phyloP scores from a whole-genome alignment of 2,329 filamentous ascomycete species.

The Aureobasidium sp. region DNA sequence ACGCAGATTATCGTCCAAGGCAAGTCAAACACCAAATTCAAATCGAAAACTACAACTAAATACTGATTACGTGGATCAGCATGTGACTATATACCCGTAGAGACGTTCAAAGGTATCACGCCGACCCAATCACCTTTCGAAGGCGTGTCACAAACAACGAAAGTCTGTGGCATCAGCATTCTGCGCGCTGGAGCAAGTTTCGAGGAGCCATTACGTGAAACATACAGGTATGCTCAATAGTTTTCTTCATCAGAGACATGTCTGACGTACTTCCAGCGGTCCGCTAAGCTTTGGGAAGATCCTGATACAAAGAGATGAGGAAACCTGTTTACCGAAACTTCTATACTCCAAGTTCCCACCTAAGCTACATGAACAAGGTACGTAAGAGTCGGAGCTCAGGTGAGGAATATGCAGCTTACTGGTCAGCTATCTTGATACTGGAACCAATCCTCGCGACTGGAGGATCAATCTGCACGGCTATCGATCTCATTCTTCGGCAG shows the following conservation, averaged over 20 bases:
- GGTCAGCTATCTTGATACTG: background rate
- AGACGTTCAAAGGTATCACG: background rate
- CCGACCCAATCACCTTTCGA: background rate
- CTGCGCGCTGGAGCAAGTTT: background rate
- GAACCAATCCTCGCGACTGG: background rate
- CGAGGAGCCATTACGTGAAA: background rate
- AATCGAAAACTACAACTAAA: no score
- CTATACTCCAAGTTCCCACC: background rate
- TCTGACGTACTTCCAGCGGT: background rate
- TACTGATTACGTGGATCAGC: no score
- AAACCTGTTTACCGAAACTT: background rate
- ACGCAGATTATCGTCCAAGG: background rate
- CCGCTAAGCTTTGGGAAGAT: background rate
- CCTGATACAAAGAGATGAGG: background rate
- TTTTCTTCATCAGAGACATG: background rate
- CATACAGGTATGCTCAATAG: background rate
- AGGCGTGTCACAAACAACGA: background rate
- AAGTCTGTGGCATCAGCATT: background rate
- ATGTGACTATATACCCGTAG: background rate
- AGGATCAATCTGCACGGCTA: background rate
- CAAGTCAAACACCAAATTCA: background rate
- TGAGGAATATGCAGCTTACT: no score
- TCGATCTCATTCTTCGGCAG: background rate
- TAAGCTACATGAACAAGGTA: background rate
- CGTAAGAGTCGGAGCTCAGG: no score